Base-by-base conservation (phyloP, 1,139 yeast genomes). In the Candida frijolesensis region DNA sequence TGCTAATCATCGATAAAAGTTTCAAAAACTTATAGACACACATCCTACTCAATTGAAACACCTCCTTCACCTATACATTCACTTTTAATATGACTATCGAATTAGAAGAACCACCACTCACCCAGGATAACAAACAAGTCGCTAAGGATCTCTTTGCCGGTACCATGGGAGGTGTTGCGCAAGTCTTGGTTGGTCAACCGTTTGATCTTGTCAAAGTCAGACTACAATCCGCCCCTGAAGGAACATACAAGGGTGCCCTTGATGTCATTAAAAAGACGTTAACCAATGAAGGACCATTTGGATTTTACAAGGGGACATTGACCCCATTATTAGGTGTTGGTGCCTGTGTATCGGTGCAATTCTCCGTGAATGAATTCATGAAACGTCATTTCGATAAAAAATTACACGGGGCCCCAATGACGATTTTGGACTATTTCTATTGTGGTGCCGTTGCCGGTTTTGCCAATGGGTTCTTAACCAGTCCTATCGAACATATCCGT, bases 111-210 rank as follows among this genome's bases (percentile, higher is more conserved):
- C 78, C 79, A 9, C 69, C 73, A 15, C 64, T 75, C 44, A 62
- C 66, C 7, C 66, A 66, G 44, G 70, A 72, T 52, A 71, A 76
- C 60, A 58, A 64, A 46, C 83, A 91, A 59, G 94, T 90, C 2
- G 62, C 78, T 32, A 91, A 90, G 63, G 97, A 92, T 66, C 79
- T 92, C 48, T 74, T 88, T 54, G 96, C 96, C 5, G 98, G 97
- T 10, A 91, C 97, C 33, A 79, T 89, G 63, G 97, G 97, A 54
- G 98, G 98, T 52, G 83, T 92, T 44, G 91, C 97, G 14, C 98
- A 92, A 70, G 97, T 92, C 12, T 74, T 92, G 44, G 89, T 87
- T n/a, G 97, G 97, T 32, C 97, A 92, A 68, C 98, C 98, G 11
- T 92, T 92, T 62, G 98, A 92, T 66, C 89, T 96, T 10, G 89